Conservation (phyloP, 1,284 basidiomycete genomes). For the Pholiota adiposa region DNA sequence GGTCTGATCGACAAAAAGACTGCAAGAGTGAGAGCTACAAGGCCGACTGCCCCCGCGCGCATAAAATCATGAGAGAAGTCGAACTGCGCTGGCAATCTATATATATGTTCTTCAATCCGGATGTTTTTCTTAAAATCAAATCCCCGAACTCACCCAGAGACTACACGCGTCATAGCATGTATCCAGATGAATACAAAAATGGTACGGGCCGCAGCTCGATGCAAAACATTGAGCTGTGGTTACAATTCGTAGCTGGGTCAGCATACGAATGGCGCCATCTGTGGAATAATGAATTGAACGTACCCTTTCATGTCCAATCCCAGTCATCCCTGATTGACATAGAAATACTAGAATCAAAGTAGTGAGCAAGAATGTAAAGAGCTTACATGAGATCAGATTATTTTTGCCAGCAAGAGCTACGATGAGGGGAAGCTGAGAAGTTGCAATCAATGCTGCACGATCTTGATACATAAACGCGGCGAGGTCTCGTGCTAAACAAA, state of each 20-base stretch:
- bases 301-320: constrained; percentile 38
- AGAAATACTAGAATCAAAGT: too few relatives aligned
- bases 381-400: constrained; percentile 37
- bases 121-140: not conserved
- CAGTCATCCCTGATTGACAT: constrained; percentile 31
- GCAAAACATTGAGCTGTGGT: constrained; percentile 36
- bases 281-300: too few relatives aligned
- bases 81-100: constrained; percentile 31
- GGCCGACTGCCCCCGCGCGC: constrained; percentile 30
- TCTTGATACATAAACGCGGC: constrained; percentile 33
- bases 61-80: constrained; percentile 35
- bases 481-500: constrained; percentile 31
- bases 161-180: constrained; percentile 33
- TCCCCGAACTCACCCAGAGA: constrained; percentile 27
- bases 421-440: constrained; percentile 35
- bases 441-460: constrained; percentile 35
- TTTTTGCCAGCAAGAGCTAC: constrained; percentile 39
- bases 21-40: constrained; percentile 32
- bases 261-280: not conserved
- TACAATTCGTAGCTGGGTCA: constrained; percentile 1
- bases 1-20: constrained; percentile 33
- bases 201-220: constrained; percentile 37
- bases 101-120: constrained; percentile 1
- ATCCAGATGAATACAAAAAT: constrained; percentile 36
- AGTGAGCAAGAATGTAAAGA: not conserved